Conservation (phyloP, 768 basidiomycete genomes). For the Coprinopsis cinerea region DNA sequence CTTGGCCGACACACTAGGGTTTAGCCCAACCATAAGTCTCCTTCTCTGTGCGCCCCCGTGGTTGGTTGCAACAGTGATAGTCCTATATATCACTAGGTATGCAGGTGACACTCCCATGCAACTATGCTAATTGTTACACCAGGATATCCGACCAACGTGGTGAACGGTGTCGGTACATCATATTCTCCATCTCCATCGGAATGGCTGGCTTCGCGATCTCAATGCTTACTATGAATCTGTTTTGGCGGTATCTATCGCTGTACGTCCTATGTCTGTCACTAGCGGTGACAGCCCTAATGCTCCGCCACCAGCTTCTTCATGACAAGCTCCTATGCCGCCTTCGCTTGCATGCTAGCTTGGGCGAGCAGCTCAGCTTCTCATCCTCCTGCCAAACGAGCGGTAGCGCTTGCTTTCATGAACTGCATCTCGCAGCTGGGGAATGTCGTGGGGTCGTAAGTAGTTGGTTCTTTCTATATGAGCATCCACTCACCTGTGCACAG, state of each 20-base stretch:
- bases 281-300: neutral
- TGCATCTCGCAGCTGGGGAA: constrained; percentile 81
- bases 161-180: constrained; percentile 70
- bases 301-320: constrained; percentile 55
- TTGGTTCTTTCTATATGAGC: neutral
- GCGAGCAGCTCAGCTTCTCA: constrained; percentile 43
- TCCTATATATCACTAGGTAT: constrained; percentile 49
- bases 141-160: constrained; percentile 67
- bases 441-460: constrained; percentile 70
- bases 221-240: constrained; percentile 37
- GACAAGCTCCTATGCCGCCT: constrained; percentile 69
- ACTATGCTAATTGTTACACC: neutral
- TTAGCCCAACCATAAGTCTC: constrained; percentile 55
- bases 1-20: constrained; percentile 63
- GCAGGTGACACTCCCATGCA: neutral
- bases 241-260: neutral
- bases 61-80: constrained; percentile 52
- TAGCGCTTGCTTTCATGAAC: constrained; percentile 81
- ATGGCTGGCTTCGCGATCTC: constrained; percentile 61
- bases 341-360: constrained; percentile 59
- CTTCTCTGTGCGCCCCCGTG: constrained; percentile 56
- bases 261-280: neutral
- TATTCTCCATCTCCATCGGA: constrained; percentile 46
- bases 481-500: constrained; percentile 21
- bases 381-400: constrained; percentile 83